These are phyloP conservation scores for Coemansia aciculifera DNA, from an alignment of 192 early-diverging fungal genomes.

Conservation along the genomic window DNA sequence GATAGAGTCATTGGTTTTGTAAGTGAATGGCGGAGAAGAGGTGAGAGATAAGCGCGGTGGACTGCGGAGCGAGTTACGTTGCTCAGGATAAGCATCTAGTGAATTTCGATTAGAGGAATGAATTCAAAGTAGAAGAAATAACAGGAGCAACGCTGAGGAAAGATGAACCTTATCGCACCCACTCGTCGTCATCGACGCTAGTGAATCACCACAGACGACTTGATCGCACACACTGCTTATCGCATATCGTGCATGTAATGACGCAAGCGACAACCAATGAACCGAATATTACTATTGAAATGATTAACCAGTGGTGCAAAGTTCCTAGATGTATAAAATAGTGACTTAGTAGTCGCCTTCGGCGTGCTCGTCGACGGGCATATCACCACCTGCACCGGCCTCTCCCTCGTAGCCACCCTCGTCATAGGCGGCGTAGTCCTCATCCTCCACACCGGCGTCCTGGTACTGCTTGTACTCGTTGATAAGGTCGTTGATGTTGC, in stretches of 20 bases:
- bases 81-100: background rate
- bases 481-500: conserved; percentile 98
- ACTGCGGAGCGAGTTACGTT: conserved; percentile 1
- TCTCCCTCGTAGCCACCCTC: conserved; percentile 11
- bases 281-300: background rate
- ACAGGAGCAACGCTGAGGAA: background rate
- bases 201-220: background rate
- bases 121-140: background rate
- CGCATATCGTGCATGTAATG: background rate
- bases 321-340: background rate
- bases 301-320: background rate
- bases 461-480: conserved; percentile 99
- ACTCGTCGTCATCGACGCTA: background rate
- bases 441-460: conserved; percentile 55
- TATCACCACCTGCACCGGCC: background rate
- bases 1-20: conserved; percentile 11
- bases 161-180: background rate
- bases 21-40: background rate
- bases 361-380: conserved; percentile 2
- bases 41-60: background rate
- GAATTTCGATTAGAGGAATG: background rate
- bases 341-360: conserved; percentile 15
- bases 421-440: background rate
- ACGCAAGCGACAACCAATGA: background rate
- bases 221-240: background rate